These are phyloP conservation scores for Quillaja saponaria DNA, from an alignment of 306 rosid genomes.

Conservation along the genomic window DNA sequence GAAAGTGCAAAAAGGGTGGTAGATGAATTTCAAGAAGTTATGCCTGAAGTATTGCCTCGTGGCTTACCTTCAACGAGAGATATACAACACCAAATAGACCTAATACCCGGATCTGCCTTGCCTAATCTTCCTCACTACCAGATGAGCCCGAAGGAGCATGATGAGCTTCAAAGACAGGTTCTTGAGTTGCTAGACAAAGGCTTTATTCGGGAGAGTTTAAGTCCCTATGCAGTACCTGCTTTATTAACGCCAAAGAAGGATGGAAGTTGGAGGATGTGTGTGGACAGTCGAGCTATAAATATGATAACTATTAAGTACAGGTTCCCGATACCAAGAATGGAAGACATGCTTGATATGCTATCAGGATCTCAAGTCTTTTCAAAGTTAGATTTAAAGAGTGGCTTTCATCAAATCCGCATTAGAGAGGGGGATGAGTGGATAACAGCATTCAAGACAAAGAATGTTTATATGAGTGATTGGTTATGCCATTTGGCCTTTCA, in stretches of 20 bases:
- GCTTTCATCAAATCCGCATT: neutral
- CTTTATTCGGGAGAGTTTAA: neutral
- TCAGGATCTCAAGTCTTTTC: neutral
- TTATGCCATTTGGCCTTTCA: neutral
- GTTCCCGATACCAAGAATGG: neutral
- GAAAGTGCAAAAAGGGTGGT: neutral
- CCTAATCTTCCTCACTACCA: neutral
- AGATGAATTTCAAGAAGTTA: neutral
- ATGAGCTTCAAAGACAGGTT: neutral
- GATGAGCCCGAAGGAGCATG: neutral
- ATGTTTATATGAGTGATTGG: neutral
- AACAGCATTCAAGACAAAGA: neutral
- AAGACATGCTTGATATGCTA: neutral
- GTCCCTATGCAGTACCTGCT: neutral
- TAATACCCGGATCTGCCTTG: neutral
- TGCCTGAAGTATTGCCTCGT: neutral
- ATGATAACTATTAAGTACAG: neutral
- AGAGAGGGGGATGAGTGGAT: neutral
- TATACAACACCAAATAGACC: neutral
- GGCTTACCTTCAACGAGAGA: neutral
- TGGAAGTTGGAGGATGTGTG: neutral
- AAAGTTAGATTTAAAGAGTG: neutral
- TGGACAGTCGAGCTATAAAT: neutral
- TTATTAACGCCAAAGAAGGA: neutral
- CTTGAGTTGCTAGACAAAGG: neutral